Conservation (phyloP, 2,329 filamentous ascomycete species). For the Cercospora citrullina region DNA sequence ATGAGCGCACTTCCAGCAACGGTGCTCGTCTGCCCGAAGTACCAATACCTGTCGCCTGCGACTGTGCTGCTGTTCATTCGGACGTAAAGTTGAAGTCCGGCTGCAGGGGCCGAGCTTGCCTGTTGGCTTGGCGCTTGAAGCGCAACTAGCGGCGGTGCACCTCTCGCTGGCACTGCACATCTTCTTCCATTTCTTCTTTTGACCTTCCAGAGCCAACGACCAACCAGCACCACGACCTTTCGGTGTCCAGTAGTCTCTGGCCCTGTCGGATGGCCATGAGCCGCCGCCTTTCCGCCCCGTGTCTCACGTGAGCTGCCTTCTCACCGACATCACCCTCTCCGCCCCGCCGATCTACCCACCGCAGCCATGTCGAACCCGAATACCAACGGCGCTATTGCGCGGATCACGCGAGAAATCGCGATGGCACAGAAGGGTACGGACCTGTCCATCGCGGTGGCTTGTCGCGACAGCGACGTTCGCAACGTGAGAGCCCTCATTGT, state of each 20-base stretch:
- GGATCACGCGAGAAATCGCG: slow-evolving; percentile 68
- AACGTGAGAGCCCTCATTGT: slow-evolving; percentile 85
- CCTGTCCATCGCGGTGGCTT: slow-evolving; percentile 84
- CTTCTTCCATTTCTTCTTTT: neutral
- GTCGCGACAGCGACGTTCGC: slow-evolving; percentile 82
- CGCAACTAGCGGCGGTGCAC: neutral
- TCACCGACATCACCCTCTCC: neutral
- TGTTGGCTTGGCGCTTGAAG: neutral
- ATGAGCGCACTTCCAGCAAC: neutral
- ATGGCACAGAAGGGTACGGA: slow-evolving; percentile 82
- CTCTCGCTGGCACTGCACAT: neutral
- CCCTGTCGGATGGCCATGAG: neutral
- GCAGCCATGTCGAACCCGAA: slow-evolving; percentile 32
- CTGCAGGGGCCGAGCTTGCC: neutral
- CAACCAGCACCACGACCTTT: neutral
- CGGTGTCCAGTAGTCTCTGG: neutral
- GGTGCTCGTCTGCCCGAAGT: neutral
- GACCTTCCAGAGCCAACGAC: neutral
- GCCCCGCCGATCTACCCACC: neutral
- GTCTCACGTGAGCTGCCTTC: neutral
- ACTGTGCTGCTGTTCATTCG: neutral
- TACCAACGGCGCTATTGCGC: slow-evolving; percentile 33
- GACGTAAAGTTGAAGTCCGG: neutral
- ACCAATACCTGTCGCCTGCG: neutral
- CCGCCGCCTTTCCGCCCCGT: neutral